Evolutionary conservation across 805 yeast genomes (phyloP).

Genomic region (Torulaspora gathmanii): DNA sequence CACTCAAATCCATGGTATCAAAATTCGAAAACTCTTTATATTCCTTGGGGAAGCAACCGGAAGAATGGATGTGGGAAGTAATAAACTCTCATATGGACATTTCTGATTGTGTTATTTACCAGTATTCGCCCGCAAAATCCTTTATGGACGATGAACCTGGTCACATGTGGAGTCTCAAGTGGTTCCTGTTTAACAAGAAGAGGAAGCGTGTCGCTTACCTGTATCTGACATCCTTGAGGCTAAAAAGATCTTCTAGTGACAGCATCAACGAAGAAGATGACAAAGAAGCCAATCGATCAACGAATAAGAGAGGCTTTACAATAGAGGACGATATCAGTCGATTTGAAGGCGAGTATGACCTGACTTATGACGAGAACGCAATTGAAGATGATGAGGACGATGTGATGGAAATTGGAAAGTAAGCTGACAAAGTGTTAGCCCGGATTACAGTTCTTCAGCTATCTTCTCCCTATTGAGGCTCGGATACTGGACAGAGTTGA

Average conservation of each 20-base stretch:
- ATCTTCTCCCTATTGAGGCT: background rate
- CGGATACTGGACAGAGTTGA: background rate
- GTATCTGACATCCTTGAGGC: constrained; percentile 56
- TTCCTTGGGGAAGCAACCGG: constrained; percentile 52
- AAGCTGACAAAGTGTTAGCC: background rate
- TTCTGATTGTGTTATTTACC: constrained; percentile 54
- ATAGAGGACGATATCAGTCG: constrained; percentile 40
- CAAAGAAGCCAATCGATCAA: constrained; percentile 14
- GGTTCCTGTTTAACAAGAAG: constrained; percentile 88
- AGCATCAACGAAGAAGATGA: constrained; percentile 40
- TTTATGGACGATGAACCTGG: constrained; percentile 40
- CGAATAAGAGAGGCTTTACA: constrained; percentile 29
- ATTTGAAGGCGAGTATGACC: constrained; percentile 44
- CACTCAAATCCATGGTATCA: constrained; percentile 47
- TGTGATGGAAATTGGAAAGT: constrained; percentile 8
- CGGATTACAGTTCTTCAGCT: too few relatives aligned
- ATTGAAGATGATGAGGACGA: constrained; percentile 36
- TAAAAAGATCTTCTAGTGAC: constrained; percentile 37
- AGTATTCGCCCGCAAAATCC: constrained; percentile 44
- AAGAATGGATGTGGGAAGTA: constrained; percentile 83
- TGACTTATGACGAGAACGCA: constrained; percentile 40
- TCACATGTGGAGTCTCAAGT: constrained; percentile 54
- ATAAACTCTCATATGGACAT: constrained; percentile 74
- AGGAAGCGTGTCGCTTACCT: constrained; percentile 87
- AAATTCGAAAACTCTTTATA: constrained; percentile 74